Conservation (phyloP, 768 basidiomycete species). For the Mycena vulgaris region DNA sequence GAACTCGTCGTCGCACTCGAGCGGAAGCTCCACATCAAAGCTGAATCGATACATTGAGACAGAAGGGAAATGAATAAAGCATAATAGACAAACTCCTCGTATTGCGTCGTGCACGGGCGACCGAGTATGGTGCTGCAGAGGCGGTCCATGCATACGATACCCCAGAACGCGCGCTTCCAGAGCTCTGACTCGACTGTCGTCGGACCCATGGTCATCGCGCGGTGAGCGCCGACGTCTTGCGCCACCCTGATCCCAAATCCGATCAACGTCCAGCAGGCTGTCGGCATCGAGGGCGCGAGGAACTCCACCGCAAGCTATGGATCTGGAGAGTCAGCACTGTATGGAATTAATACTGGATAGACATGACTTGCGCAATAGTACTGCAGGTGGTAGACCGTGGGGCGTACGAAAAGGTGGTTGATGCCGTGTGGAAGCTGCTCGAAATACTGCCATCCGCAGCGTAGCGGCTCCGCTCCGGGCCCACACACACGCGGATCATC, state of each 20-base stretch:
- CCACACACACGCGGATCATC: conserved; percentile 67
- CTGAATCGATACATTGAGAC: no score
- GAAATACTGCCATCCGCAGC: conserved; percentile 78
- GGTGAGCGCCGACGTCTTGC: conserved; percentile 28
- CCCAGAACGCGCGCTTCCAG: neutral
- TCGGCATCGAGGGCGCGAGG: conserved; percentile 69
- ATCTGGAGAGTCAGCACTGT: no score
- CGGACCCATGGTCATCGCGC: conserved; percentile 36
- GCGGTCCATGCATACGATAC: neutral
- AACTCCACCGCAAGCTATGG: conserved; percentile 63
- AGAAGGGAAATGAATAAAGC: neutral
- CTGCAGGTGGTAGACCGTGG: neutral
- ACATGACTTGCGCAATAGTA: neutral
- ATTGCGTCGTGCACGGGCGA: conserved; percentile 68
- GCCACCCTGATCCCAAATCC: conserved; percentile 54
- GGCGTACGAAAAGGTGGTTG: neutral
- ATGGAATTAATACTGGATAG: neutral
- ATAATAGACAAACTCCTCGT: conserved; percentile 62
- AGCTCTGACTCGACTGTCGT: neutral
- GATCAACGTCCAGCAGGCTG: conserved; percentile 77
- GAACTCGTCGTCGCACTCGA: conserved; percentile 69
- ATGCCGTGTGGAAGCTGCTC: conserved; percentile 63
- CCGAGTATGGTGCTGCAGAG: conserved; percentile 60
- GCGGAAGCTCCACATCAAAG: conserved; percentile 64
- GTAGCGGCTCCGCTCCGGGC: conserved; percentile 42